Evolutionary conservation across 225 moss, liverwort and hornwort species (phyloP), one percentile per base, ranked within the genome.

Genomic region (Sphagnum tenellum): DNA sequence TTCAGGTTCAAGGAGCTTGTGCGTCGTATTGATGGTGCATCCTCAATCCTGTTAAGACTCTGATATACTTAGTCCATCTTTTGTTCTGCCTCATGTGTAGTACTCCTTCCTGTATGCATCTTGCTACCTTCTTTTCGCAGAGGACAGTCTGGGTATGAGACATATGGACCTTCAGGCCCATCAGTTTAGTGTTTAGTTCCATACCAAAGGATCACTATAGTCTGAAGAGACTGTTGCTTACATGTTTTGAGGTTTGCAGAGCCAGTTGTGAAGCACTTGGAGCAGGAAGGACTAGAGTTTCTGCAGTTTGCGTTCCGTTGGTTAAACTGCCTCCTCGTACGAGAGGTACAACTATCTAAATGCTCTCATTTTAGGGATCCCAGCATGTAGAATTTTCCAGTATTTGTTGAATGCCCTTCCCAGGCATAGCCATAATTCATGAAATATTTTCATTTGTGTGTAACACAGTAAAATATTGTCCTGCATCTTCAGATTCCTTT

Each of bases 1-100:
- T 98, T 98, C 79, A 89, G 87, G 74, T 85, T 98, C 67, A 98
- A 98, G 76, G 96, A 98, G 83, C 87, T 98, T 65, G 96, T 98
- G 62, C 96, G 92, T 46, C 96, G 96, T 47, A 98, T 98, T 73
- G 96, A 98, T 86, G 96, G 94, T 94, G 71, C 47, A 55, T 55
- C 55, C 63, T 70, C 56, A 51, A n/a, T 61, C 66, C 45, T 73
- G 12, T 47, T 12, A 29, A 29, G 29, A 29, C 29, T 29, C 29
- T 29, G 29, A 29, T 29, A 29, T 29, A 29, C 29, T 29, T 29
- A 29, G 29, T 29, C 29, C 29, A 29, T 29, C 29, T 29, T 29
- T 29, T 29, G n/a, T 29, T 29, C 1, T 29, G 29, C 29, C 29
- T 29, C 29, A 29, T 29, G 29, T 29, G 29, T 29, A 29, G 29